phyloP scores from a whole-genome alignment of 768 basidiomycete genomes.

The Amylocystis lapponica region DNA sequence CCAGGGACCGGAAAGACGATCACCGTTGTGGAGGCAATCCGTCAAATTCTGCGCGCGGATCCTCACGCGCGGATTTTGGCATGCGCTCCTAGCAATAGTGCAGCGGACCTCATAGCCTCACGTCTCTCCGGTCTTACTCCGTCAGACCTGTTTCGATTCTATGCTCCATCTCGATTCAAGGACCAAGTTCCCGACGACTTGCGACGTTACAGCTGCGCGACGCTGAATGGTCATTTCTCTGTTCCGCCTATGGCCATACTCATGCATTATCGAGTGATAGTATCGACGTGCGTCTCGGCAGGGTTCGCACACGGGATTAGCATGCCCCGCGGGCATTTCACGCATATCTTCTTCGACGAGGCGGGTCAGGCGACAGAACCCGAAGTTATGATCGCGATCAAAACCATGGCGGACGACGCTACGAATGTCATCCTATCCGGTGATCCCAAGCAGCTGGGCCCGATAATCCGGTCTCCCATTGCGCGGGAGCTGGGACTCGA shows the following conservation, averaged over 20 bases:
- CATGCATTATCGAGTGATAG: slow-evolving; percentile 43
- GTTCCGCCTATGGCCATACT: slow-evolving; percentile 38
- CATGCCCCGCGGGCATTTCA: slow-evolving; percentile 47
- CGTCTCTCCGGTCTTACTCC: slow-evolving; percentile 19
- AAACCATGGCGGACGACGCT: slow-evolving; percentile 23
- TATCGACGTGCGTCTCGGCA: slow-evolving; percentile 53
- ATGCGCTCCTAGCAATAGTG: slow-evolving; percentile 33
- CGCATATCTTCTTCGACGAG: slow-evolving; percentile 59
- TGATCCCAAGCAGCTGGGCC: slow-evolving; percentile 33
- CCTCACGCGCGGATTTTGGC: slow-evolving; percentile 22
- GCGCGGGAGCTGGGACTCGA: slow-evolving; percentile 24
- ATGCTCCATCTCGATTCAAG: slow-evolving; percentile 39
- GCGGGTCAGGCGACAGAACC: slow-evolving; percentile 62
- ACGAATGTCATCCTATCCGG: slow-evolving; percentile 35
- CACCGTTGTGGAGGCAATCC: slow-evolving; percentile 32
- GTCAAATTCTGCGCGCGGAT: slow-evolving; percentile 24
- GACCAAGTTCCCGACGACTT: slow-evolving; percentile 33
- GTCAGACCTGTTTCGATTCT: slow-evolving; percentile 45
- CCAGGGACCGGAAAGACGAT: slow-evolving; percentile 37
- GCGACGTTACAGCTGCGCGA: slow-evolving; percentile 29
- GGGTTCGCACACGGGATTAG: slow-evolving; percentile 44
- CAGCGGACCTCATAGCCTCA: slow-evolving; percentile 29
- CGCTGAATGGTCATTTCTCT: slow-evolving; percentile 30
- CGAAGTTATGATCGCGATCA: slow-evolving; percentile 42
- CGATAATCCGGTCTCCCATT: slow-evolving; percentile 26